Evolutionary conservation across 1,139 yeast species (phyloP).

Genomic region (Geotrichum candidum): DNA sequence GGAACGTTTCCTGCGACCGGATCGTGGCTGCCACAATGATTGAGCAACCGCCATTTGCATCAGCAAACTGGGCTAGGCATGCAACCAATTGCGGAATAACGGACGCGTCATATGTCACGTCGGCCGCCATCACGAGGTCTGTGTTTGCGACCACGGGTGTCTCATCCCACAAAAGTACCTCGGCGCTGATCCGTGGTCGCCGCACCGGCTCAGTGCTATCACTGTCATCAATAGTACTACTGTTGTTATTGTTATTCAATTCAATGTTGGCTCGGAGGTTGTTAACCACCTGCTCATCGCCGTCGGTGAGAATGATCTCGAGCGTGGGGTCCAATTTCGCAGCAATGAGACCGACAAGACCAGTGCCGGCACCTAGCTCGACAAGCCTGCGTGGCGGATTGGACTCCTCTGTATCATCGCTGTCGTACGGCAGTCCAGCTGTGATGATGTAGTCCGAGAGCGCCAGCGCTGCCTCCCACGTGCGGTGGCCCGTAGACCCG

Average conservation of each 20-base stretch:
- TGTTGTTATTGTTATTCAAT: conserved; percentile 36
- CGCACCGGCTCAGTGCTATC: neutral
- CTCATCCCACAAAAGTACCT: conserved; percentile 55
- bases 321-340: conserved; percentile 29
- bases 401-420: conserved; percentile 3
- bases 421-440: neutral
- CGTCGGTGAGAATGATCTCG: conserved; percentile 61
- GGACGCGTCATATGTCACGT: conserved; percentile 72
- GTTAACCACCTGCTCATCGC: conserved; percentile 60
- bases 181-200: neutral
- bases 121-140: conserved; percentile 55
- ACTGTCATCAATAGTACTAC: conserved; percentile 19
- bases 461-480: conserved; percentile 92
- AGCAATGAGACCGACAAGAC: conserved; percentile 63
- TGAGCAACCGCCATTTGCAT: neutral
- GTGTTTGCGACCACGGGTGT: conserved; percentile 31
- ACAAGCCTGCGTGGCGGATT: conserved; percentile 34
- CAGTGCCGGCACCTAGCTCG: conserved; percentile 90
- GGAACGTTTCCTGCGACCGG: conserved; percentile 55
- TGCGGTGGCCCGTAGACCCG: conserved; percentile 83
- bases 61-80: conserved; percentile 38
- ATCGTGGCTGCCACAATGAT: conserved; percentile 54
- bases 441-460: conserved; percentile 45
- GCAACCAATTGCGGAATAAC: conserved; percentile 51
- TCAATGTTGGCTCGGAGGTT: conserved; percentile 43